Conservation (phyloP, 768 basidiomycete species). For the Leucosporidium yakuticum region DNA sequence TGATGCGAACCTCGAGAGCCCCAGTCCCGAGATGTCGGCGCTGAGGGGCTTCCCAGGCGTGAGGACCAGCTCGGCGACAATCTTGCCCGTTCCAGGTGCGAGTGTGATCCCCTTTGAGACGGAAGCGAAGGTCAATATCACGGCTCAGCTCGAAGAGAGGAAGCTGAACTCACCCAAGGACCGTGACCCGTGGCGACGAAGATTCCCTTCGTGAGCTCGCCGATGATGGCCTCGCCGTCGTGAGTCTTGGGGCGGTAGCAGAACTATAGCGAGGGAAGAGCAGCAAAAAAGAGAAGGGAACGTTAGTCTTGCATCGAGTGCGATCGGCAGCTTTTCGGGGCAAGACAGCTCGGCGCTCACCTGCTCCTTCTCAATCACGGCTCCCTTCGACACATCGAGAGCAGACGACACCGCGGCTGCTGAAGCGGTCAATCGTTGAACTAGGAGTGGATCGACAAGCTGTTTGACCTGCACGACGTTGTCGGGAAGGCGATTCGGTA, state of each 20-base stretch:
- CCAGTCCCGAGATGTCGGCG: constrained; percentile 14
- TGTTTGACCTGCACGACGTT: constrained; percentile 21
- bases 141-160: constrained; percentile 4
- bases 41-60: neutral
- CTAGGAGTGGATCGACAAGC: constrained; percentile 13
- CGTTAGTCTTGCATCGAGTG: too few relatives aligned
- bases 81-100: constrained; percentile 19
- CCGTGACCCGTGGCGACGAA: constrained; percentile 46
- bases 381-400: constrained; percentile 26
- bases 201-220: constrained; percentile 39
- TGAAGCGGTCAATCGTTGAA: constrained; percentile 14
- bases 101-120: constrained; percentile 23
- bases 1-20: constrained; percentile 3
- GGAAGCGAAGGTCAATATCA: too few relatives aligned
- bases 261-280: constrained; percentile 33
- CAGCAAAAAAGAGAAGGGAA: neutral
- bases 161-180: constrained; percentile 46
- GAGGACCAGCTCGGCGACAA: constrained; percentile 22
- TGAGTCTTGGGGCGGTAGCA: constrained; percentile 46
- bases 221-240: constrained; percentile 43
- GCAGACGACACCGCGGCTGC: constrained; percentile 17
- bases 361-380: constrained; percentile 16
- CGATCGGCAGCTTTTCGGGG: neutral
- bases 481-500: constrained; percentile 16
- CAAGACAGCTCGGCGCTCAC: constrained; percentile 17